These are phyloP conservation scores for Melaleuca alternifolia DNA, from an alignment of 345 rosid genomes.

Conservation along the genomic window DNA sequence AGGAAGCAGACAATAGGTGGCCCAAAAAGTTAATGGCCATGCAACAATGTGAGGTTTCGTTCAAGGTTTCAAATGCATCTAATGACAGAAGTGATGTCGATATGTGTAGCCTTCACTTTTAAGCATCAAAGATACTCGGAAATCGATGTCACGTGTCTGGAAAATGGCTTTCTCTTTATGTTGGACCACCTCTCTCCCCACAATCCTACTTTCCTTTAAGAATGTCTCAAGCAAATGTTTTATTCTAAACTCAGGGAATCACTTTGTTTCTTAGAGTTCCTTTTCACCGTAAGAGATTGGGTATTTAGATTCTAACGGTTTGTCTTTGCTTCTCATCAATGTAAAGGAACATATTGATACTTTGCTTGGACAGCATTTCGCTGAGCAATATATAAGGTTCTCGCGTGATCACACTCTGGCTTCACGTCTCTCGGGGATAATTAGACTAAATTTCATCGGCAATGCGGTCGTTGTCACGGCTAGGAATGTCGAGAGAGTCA, in stretches of 20 bases:
- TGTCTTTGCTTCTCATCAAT: neutral
- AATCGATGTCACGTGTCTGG: neutral
- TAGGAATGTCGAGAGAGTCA: neutral
- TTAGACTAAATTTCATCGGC: neutral
- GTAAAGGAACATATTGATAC: slow-evolving; percentile 22
- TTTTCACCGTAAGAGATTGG: neutral
- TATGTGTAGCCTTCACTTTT: neutral
- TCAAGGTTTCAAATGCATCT: neutral
- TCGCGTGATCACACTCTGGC: neutral
- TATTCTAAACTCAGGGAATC: neutral
- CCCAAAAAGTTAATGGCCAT: neutral
- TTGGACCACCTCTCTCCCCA: neutral
- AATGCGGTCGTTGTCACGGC: neutral
- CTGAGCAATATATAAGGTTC: neutral
- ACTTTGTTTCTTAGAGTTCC: neutral
- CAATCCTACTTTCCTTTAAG: neutral
- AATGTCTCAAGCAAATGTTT: neutral
- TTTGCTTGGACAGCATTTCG: neutral
- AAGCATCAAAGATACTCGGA: neutral
- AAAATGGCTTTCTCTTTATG: neutral
- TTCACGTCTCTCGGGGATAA: neutral
- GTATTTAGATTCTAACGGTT: neutral
- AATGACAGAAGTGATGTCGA: neutral
- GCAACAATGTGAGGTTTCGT: neutral
- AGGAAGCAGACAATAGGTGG: neutral